phyloP scores from a whole-genome alignment of 2,329 filamentous ascomycete species.

The Helminthosporium solani region DNA sequence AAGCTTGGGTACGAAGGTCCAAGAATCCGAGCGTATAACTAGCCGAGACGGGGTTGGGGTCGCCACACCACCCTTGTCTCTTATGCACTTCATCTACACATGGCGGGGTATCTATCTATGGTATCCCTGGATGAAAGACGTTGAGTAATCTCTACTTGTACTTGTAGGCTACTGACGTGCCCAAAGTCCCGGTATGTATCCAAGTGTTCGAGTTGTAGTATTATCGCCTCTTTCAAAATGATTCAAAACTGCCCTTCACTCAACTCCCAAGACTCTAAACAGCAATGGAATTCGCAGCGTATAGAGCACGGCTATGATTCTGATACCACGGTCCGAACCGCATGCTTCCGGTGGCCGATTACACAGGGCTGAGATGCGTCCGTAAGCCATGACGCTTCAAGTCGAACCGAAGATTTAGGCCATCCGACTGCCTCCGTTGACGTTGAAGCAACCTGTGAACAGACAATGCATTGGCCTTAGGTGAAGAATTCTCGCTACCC shows the following conservation, averaged over 20 bases:
- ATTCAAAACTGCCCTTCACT: too few relatives aligned
- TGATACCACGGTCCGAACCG: background rate
- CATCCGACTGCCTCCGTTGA: background rate
- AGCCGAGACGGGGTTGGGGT: constrained; percentile 4
- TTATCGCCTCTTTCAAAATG: too few relatives aligned
- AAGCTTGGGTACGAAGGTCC: background rate
- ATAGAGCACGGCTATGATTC: background rate
- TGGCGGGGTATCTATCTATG: constrained; percentile 1
- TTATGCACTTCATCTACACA: background rate
- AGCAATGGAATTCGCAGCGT: too few relatives aligned
- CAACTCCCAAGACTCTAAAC: too few relatives aligned
- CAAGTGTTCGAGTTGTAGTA: too few relatives aligned
- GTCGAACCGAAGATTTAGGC: background rate
- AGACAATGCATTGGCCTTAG: background rate
- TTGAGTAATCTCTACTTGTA: too few relatives aligned
- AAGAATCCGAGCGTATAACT: constrained; percentile 10
- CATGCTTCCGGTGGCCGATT: background rate
- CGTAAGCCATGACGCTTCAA: background rate
- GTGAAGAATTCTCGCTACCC: background rate
- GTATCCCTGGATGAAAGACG: too few relatives aligned
- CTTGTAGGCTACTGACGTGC: too few relatives aligned
- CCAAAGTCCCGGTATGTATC: too few relatives aligned
- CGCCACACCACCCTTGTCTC: background rate
- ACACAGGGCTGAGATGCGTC: background rate
- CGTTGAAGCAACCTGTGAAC: background rate